Conservation (phyloP, 2,329 filamentous ascomycete genomes). For the Paecilomyces variotii region DNA sequence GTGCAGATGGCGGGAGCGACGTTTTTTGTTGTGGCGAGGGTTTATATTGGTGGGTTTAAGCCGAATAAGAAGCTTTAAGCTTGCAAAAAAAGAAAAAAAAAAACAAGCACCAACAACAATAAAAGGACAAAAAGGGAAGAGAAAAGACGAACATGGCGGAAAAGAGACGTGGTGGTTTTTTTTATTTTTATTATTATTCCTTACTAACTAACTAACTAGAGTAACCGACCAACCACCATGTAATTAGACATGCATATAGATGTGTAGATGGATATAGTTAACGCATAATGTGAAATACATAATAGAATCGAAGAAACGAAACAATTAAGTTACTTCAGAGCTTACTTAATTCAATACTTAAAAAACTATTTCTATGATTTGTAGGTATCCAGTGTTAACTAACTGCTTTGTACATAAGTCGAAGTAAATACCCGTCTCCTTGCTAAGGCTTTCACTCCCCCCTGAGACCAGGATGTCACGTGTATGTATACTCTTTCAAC, state of each 20-base stretch:
- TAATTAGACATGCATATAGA: background rate
- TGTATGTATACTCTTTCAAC: no score
- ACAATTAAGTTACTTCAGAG: background rate
- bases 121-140: no score
- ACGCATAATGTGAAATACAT: background rate
- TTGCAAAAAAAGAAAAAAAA: background rate
- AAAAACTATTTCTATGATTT: no score
- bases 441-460: no score
- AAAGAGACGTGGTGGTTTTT: no score
- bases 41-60: conserved; percentile 22
- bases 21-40: conserved; percentile 30
- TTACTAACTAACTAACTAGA: background rate
- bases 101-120: background rate
- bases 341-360: no score
- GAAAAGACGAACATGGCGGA: no score
- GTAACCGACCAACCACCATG: background rate
- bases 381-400: no score
- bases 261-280: background rate
- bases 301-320: background rate
- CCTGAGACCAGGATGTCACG: no score
- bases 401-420: no score
- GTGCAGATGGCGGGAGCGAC: conserved; percentile 39
- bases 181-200: no score
- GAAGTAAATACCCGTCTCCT: no score
- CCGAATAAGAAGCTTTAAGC: conserved; percentile 19